These are phyloP conservation scores for Aureobasidium sp. DNA, from an alignment of 2,329 filamentous ascomycete species.

Conservation along the genomic window DNA sequence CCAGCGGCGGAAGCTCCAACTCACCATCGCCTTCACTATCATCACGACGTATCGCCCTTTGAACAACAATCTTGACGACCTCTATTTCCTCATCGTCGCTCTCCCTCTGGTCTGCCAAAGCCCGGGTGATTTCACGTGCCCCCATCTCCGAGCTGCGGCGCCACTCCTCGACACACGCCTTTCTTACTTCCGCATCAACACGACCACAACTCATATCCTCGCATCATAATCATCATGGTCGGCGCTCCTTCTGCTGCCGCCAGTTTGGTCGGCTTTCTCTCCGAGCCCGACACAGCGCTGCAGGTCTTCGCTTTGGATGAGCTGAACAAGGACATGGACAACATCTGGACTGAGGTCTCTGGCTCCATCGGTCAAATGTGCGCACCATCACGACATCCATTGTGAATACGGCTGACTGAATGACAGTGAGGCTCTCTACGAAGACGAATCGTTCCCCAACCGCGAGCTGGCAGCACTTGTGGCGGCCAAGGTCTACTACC, in stretches of 20 bases:
- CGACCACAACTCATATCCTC: neutral
- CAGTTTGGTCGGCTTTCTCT: constrained; percentile 88
- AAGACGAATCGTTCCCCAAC: constrained; percentile 90
- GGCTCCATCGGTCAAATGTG: constrained; percentile 90
- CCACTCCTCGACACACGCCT: constrained; percentile 8
- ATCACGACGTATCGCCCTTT: neutral
- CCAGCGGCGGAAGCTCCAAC: neutral
- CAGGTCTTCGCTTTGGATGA: constrained; percentile 92
- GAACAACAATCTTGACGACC: neutral
- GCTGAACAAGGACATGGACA: constrained; percentile 92
- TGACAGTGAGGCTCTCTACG: constrained; percentile 84
- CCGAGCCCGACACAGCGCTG: constrained; percentile 88
- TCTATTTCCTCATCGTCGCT: neutral
- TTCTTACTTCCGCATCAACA: neutral
- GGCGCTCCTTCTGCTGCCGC: constrained; percentile 90
- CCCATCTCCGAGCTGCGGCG: constrained; percentile 8
- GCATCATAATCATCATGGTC: constrained; percentile 54
- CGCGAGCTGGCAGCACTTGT: constrained; percentile 90
- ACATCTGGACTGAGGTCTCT: constrained; percentile 95
- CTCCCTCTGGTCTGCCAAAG: neutral
- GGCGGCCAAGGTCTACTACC: constrained; percentile 96
- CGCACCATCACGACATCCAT: constrained; percentile 27
- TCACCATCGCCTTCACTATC: neutral
- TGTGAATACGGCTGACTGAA: constrained; percentile 9
- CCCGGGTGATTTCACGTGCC: neutral